A percentile compares a stretch with the other conserved stretches of the same genome.
These are phyloP conservation scores for Alternaria gaisen DNA, from an alignment of 2,329 filamentous ascomycete species.

Conservation along the genomic window DNA sequence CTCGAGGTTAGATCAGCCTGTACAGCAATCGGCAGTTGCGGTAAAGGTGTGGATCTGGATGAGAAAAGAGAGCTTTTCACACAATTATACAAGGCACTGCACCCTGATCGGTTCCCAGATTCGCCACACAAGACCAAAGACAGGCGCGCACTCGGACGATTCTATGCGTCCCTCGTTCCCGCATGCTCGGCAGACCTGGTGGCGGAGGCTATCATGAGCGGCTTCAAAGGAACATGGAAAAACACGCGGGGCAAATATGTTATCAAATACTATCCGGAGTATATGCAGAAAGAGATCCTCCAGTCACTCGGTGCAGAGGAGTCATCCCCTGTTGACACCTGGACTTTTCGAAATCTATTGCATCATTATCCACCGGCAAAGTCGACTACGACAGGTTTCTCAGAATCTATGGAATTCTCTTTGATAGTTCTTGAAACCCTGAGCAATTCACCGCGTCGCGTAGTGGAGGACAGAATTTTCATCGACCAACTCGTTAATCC, in stretches of 20 bases:
- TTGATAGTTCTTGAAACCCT: conserved; percentile 26
- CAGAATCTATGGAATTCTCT: conserved; percentile 41
- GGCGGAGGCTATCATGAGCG: conserved; percentile 5
- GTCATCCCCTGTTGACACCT: neutral
- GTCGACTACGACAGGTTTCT: conserved; percentile 22
- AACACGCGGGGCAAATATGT: conserved; percentile 13
- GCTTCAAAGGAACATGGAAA: conserved; percentile 13
- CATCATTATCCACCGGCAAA: conserved; percentile 19
- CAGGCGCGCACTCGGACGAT: conserved; percentile 26
- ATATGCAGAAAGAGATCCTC: conserved; percentile 24
- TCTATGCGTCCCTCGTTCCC: conserved; percentile 33
- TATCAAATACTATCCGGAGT: conserved; percentile 27
- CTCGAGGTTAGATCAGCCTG: conserved; percentile 32
- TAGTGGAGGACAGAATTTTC: conserved; percentile 19
- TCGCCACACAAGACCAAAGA: conserved; percentile 21
- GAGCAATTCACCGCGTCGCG: neutral
- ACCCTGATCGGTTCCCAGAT: conserved; percentile 29
- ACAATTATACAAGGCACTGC: conserved; percentile 33
- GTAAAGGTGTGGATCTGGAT: conserved; percentile 16
- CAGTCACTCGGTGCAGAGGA: conserved; percentile 12
- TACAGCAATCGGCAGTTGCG: conserved; percentile 25
- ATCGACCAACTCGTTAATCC: conserved; percentile 29
- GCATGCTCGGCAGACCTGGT: conserved; percentile 33
- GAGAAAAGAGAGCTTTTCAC: conserved; percentile 31
- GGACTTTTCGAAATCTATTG: conserved; percentile 16